Base-by-base conservation (phyloP, 2,329 filamentous ascomycete genomes). In the Zymoseptoria brevis region DNA sequence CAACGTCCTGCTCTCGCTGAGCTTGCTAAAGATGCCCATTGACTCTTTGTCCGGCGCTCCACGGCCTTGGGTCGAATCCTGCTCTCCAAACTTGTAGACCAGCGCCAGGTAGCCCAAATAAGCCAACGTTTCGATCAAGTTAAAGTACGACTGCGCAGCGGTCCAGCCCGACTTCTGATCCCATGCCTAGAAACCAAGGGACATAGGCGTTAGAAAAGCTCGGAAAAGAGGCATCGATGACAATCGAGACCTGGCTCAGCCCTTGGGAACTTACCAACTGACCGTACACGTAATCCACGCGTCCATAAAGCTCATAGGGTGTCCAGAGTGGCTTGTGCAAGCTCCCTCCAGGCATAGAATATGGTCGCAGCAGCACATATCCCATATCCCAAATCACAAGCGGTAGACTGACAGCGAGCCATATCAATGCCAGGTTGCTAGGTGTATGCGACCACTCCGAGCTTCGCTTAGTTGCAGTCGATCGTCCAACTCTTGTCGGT, bases 271-370 rank as follows among this genome's bases (percentile, higher is more conserved):
- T 24, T 24, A 24, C 22, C 22, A 24, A 24, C 22, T 24, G 22
- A 24, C 22, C 90, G 76, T 96, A 96, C 30, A 93, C 80, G 73
- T 91, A 80, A 75, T 96, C 91, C 65, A 96, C 79, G 55, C 80
- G 77, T 59, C 87, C 89, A 76, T 96, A 96, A 1, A 95, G 83
- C 69, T 82, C 83, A 75, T 96, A 96, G 0, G 89, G 90, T 29
- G 75, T 77, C 82, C 84, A 96, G 50, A 96, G 68, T 1, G 88
- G 88, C 66, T 76, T 80, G 76, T 95, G 89, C 56, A 87, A 77
- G 53, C 74, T 75, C 16, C 90, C 90, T 66, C 89, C 89, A 0
- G 86, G 84, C 88, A 96, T 94, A 59, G 85, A 88, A 73, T 87
- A 83, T 29, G 91, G 91, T 19, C 91, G 88, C 57, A 89, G 77